Base-by-base conservation (phyloP, 129 eudicot species). In the Flaveria trinervia region DNA sequence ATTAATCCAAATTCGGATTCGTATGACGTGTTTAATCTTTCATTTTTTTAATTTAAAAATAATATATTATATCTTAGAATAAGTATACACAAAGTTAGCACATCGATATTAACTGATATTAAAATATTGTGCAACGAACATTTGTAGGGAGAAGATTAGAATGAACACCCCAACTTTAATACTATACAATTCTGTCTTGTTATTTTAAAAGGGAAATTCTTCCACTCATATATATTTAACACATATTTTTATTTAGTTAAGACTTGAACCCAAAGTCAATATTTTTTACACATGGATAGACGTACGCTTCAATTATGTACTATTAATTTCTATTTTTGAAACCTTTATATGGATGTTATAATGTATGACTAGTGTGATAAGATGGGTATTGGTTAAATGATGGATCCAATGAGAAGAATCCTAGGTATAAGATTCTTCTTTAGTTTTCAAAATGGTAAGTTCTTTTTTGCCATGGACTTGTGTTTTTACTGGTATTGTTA, bases 381-480 rank as follows among this genome's bases (percentile, higher is more conserved):
- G 65, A 48, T 49, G 73, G 13, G 50, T 0, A 65, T 51, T 30
- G 48, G n/a, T 51, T 76, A 50, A 65, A 65, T 50, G 26, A 36
- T 67, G 66, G 56, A 76, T 76, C 74, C 67, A 66, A 66, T 76
- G 80, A 10, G 44, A 51, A 76, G 80, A 76, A 51, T 66, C 80
- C 80, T 66, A 76, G 54, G 80, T 65, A 50, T 33, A 61, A 75
- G 80, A 76, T 36, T 76, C 74, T 67, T 51, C 70, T 33, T 41
- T 14, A 7, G 22, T 39, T 73, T 25, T 70, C 12, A 48, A 39
- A 41, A 57, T 71, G 69, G 69, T 64, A 14, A 64, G 33, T 30
- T 25, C 41, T 64, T 5, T 64, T 30, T 64, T 22, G 46, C 30
- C 13, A 23, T 15, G 3, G 13, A 56, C 1, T 61, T 13, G 39